Conservation (phyloP, 306 rosid genomes). For the Dicorynia guianensis region DNA sequence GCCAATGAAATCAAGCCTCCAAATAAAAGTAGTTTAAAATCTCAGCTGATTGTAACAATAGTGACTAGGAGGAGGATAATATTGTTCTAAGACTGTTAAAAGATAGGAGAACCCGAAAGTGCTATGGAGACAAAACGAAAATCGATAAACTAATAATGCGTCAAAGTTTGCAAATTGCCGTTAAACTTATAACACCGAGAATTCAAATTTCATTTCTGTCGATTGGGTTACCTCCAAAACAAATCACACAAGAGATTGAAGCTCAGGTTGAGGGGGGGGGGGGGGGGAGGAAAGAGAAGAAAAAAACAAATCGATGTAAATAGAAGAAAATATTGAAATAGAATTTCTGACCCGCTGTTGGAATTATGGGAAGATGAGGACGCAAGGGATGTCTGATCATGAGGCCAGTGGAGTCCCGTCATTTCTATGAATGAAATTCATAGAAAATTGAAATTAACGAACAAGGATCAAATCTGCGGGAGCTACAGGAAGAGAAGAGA, state of each 20-base stretch:
- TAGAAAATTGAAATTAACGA: slow-evolving; percentile 13
- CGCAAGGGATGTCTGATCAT: slow-evolving; percentile 41
- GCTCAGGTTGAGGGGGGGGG: slow-evolving; percentile 17
- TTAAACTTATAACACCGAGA: background rate
- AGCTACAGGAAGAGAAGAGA: slow-evolving; percentile 14
- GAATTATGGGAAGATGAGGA: slow-evolving; percentile 43
- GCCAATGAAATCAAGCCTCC: slow-evolving; percentile 24
- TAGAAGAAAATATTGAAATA: background rate
- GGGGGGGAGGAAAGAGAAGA: too few species aligned
- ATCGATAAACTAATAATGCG: background rate
- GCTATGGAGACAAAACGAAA: background rate
- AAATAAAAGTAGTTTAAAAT: slow-evolving; percentile 23
- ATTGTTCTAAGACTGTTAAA: background rate
- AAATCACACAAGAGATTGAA: slow-evolving; percentile 22
- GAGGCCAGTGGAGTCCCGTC: slow-evolving; percentile 36
- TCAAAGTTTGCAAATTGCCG: slow-evolving; percentile 18
- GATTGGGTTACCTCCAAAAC: background rate
- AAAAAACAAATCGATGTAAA: background rate
- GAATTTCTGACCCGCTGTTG: slow-evolving; percentile 48
- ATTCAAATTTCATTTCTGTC: background rate
- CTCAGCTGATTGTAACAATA: slow-evolving; percentile 9
- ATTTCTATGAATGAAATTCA: slow-evolving; percentile 42
- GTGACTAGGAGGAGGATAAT: background rate
- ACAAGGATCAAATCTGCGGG: slow-evolving; percentile 22
- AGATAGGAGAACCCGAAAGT: slow-evolving; percentile 1